Evolutionary conservation across 768 basidiomycete genomes (phyloP), one percentile per base, ranked within the genome.

Genomic region (Rhodotorula sphaerocarpa): DNA sequence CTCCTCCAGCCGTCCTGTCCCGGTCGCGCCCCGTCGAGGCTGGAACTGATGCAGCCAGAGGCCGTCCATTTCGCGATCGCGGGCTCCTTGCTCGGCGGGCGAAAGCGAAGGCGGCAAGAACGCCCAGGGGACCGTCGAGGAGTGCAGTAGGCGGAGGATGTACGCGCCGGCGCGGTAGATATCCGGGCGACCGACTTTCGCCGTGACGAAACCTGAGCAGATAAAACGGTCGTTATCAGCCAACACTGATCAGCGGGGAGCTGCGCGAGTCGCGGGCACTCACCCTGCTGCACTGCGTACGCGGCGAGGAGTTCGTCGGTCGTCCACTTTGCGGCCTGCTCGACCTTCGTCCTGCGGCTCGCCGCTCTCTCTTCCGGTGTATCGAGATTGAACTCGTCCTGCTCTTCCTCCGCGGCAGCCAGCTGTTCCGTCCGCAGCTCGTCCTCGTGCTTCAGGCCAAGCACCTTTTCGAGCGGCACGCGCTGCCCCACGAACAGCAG

Each of bases 161-260:
- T 54, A 50, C 7, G 67, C 57, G 50, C 90, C 92, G 5, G 92
- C 88, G 45, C 92, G 82, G 72, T 89, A 85, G 28, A 87, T 77
- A 75, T 97, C 92, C 4, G 90, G 86, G 64, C 92, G 76, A 2
- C 90, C 91, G 9, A 88, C 88, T 75, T 90, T 87, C 15, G 92
- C 91, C 36, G 92, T 96, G 45, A 91, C 28, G 42, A 65, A 65
- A 27, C 54, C 68, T 68, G 47, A 15, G 1, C 2, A 14, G 1
- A n/a, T n/a, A n/a, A 42, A 33, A 1, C 23, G 36, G 28, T 15
- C 21, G 50, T 43, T 50, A 18, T 70, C 73, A 47, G 51, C 18
- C n/a, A n/a, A n/a, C n/a, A n/a, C n/a, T 43, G 53, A 18, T 70
- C 73, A 47, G 51, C 18, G n/a, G 18, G 30, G n/a, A 28, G 11